These are phyloP conservation scores for Thalassiosira mediterranea DNA, from an alignment of 352 stramenopile genomes.

Conservation along the genomic window DNA sequence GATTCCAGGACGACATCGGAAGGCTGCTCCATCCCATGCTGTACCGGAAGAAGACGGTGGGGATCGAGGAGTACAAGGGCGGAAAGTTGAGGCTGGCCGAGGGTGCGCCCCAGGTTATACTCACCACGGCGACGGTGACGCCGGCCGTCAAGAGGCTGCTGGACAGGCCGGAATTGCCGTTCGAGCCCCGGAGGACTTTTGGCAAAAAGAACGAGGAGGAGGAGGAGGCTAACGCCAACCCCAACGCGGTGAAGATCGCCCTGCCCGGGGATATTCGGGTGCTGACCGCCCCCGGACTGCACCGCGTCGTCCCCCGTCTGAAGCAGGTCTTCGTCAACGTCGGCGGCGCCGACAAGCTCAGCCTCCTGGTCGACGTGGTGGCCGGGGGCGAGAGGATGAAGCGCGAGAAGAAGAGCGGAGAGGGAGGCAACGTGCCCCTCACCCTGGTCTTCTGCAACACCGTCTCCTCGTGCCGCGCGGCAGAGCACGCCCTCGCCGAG, in stretches of 20 bases:
- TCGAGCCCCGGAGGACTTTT: constrained; percentile 44
- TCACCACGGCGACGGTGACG: constrained; percentile 86
- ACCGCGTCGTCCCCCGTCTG: constrained; percentile 75
- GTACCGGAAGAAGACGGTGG: constrained; percentile 56
- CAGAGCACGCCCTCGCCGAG: constrained; percentile 78
- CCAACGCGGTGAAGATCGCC: constrained; percentile 54
- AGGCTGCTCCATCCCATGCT: constrained; percentile 79
- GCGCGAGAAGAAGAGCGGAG: constrained; percentile 10
- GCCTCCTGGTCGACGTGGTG: constrained; percentile 74
- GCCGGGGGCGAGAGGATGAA: constrained; percentile 39
- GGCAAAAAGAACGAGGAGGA: constrained; percentile 31
- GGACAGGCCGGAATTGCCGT: constrained; percentile 40
- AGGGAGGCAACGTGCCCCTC: constrained; percentile 20
- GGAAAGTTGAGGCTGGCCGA: constrained; percentile 47
- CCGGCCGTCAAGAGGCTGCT: constrained; percentile 72
- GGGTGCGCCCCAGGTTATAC: constrained; percentile 72
- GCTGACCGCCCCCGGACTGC: constrained; percentile 72
- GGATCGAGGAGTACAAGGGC: constrained; percentile 36
- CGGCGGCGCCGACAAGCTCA: constrained; percentile 79
- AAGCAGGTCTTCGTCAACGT: constrained; percentile 84
- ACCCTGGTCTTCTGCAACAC: constrained; percentile 88
- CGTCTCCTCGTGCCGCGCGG: constrained; percentile 72
- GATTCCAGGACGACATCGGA: constrained; percentile 82
- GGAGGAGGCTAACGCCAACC: neutral
- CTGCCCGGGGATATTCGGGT: constrained; percentile 68